Conservation (phyloP, 768 basidiomycete genomes). For the Kwoniella pini region DNA sequence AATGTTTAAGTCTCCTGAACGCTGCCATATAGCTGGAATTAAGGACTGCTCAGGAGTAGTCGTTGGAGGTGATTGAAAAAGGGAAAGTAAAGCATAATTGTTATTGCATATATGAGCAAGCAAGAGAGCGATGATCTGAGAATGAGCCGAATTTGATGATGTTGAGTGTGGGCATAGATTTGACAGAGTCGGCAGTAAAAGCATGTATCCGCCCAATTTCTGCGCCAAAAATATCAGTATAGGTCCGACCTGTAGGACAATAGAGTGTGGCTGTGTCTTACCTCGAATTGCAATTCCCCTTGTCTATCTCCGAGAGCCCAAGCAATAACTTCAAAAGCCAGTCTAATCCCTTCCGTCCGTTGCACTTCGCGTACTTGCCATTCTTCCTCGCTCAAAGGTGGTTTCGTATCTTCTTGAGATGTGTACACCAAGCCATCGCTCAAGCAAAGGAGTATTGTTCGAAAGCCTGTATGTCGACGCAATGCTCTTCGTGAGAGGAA, state of each 20-base stretch:
- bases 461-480: constrained; percentile 37
- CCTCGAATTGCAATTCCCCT: constrained; percentile 29
- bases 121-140: constrained; percentile 37
- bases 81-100: constrained; percentile 41
- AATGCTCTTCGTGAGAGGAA: constrained; percentile 33
- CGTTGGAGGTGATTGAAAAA: constrained; percentile 23
- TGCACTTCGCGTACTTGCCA: constrained; percentile 44
- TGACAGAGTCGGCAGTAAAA: constrained; percentile 8
- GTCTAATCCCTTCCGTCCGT: constrained; percentile 39
- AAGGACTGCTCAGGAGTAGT: background rate
- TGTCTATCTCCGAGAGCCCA: constrained; percentile 38
- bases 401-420: background rate
- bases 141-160: constrained; percentile 14
- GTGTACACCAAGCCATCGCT: constrained; percentile 26
- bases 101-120: constrained; percentile 45
- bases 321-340: constrained; percentile 35
- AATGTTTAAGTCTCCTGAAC: background rate
- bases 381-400: constrained; percentile 23
- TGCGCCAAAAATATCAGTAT: background rate
- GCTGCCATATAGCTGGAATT: background rate
- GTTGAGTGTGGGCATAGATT: constrained; percentile 6
- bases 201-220: constrained; percentile 20
- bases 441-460: constrained; percentile 17
- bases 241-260: background rate
- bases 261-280: constrained; percentile 9